A percentile compares a stretch with the other conserved stretches of the same genome.
Evolutionary conservation across 331 rosid genomes (phyloP).

Genomic region (Rosa hybrid): DNA sequence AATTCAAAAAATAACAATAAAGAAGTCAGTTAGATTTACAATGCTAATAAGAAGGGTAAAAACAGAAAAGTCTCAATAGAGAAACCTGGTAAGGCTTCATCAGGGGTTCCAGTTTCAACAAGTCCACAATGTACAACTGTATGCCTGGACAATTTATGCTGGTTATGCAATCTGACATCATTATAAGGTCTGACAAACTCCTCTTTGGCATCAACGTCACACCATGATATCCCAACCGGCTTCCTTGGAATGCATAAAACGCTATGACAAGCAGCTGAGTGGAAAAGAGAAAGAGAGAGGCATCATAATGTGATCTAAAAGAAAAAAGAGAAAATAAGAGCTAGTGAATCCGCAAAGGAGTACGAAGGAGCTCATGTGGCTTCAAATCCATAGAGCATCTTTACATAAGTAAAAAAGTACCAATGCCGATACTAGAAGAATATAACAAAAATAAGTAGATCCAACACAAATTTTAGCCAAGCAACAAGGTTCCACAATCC

Average conservation of each 20-base stretch:
- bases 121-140: conserved; percentile 60
- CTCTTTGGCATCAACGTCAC: conserved; percentile 27
- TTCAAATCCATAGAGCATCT: not conserved
- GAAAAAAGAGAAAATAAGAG: not conserved
- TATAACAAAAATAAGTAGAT: not conserved
- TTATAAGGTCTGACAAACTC: conserved; percentile 29
- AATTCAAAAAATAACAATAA: conserved; percentile 26
- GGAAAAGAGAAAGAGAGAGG: not conserved
- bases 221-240: conserved; percentile 25
- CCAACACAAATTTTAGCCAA: not conserved
- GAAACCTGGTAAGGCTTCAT: conserved; percentile 58
- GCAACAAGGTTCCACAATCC: not conserved
- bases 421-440: not conserved
- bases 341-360: not conserved
- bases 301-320: not conserved
- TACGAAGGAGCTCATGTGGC: not conserved
- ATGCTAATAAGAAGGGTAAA: conserved; percentile 7
- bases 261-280: conserved; percentile 46
- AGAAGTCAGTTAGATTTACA: conserved; percentile 12
- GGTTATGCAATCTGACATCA: conserved; percentile 28
- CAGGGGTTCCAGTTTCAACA: conserved; percentile 53
- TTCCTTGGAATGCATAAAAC: conserved; percentile 37
- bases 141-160: conserved; percentile 34
- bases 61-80: conserved; percentile 23
- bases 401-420: not conserved